Evolutionary conservation across 768 basidiomycete genomes (phyloP), one percentile per base, ranked within the genome.

Genomic region (Psilocybe cyanescens): DNA sequence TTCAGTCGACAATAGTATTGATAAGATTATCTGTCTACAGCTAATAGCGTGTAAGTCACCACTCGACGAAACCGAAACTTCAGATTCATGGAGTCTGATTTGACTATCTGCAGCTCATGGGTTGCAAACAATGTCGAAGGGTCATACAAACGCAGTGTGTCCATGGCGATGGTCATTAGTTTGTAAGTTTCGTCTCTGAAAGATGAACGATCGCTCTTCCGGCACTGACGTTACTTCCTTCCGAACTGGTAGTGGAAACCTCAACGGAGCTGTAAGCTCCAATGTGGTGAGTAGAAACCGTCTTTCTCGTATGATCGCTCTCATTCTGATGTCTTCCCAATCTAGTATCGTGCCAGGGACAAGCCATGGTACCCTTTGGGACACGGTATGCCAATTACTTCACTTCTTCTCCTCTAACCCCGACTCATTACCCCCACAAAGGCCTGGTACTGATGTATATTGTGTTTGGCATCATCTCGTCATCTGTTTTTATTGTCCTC

Each of bases 361-460:
- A 77, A 77, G 62, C 91, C 90, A 8, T 88, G 88, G 85, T 93
- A 89, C 71, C 81, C 78, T 2, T 75, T 69, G 65, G 77, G 74
- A 17, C 69, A 75, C 49, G 74, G 73, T 72, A 63, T 39, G 65
- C 29, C 54, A 8, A 37, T 35, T 29, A 45, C 29, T 45, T 24
- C 35, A 14, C n/a, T 28, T 58, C 35, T 3, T 56, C 29, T 9
- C 37, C n/a, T 30, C 37, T 19, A 30, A 28, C 2, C 29, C 4
- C 39, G 19, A 33, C 33, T 24, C 16, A 39, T 45, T 11, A 55
- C 28, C 11, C 47, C 30, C 17, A 30, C 37, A 24, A 14, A 89
- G 87, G 86, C 6, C 76, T 92, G 39, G 90, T 91, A 54, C 76
- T 92, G 55, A 80, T 86, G 82, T 92, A 90, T 75, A 90, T 92